Base-by-base conservation (phyloP, 2,329 filamentous ascomycete species). In the Fusarium poae region DNA sequence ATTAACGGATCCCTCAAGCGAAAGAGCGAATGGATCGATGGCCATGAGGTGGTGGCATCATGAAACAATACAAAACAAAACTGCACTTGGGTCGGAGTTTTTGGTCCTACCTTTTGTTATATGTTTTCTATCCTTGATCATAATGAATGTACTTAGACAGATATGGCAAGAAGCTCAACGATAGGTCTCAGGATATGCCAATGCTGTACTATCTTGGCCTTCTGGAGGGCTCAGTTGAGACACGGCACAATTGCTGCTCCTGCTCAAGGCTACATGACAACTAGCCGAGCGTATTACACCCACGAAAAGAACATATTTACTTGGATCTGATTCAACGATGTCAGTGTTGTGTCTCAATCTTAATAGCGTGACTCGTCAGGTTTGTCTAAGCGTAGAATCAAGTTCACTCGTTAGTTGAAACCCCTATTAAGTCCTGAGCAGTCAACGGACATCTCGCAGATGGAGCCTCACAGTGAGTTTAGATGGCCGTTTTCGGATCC, bases 11-110 rank as follows among this genome's bases (percentile, higher is more conserved):
- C 73, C 11, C 75, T 73, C 46, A 80, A 80, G 58, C 76, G 79
- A 20, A 80, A 80, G 73, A 77, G 76, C 58, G 79, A 79, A 16
- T 80, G 77, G 76, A 72, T 79, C 54, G 77, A 79, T 25, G 68
- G 60, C 8, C 35, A 54, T 9, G 70, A 69, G n/a, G 32, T 50
- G 42, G 48, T 44, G 44, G 56, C 49, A 46, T 48, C 35, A 35
- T 55, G 49, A 69, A 39, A 25, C 18, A 45, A 45, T 34, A 35
- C 40, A 39, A 43, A 52, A 42, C 20, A 35, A 44, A 43, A 48
- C 46, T 39, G 42, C 48, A 58, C 21, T 43, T 58, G 44, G 52
- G 48, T 52, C 52, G 57, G 66, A 57, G 66, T 57, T 56, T 43
- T 58, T 54, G 48, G 51, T 50, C 49, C 27, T 45, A 27, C 25